Evolutionary conservation across 2,329 filamentous ascomycete species (phyloP), one percentile per base, ranked within the genome.

Genomic region (Bipolaris sorokiniana): DNA sequence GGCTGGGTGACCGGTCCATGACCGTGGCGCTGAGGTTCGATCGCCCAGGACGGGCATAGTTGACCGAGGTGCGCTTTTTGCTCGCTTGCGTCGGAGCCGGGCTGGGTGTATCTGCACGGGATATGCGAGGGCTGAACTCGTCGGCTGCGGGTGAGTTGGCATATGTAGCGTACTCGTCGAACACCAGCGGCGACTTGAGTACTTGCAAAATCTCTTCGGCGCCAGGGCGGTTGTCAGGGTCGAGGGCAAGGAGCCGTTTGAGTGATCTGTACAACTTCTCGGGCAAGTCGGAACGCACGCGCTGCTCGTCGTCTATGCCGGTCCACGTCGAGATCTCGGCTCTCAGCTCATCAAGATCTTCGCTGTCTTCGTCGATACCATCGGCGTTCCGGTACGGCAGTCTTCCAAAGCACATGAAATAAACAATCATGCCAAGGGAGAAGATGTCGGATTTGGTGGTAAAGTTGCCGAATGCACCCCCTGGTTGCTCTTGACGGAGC

Each of bases 361-460:
- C 95, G 53, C 92, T 88, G 71, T 98, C 94, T 75, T 98, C 94
- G 58, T 97, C 87, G 20, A 96, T 83, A 3, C 89, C 84, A 71
- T 98, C 94, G 50, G 93, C 91, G 66, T 89, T 90, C 22, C 79
- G 82, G 72, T 98, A 99, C 0, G 95, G 95, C 10, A 99, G 83
- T 45, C 89, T 85, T 1, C 90, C 91, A 73, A 99, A 99, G 74
- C 95, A 99, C 83, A 99, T 90, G 72, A 99, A 99, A 76, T 98
- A 96, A 3, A 99, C 83, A 54, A 98, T 98, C 94, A 99, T 97
- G 47, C 95, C 95, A 0, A 99, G 81, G 1, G 93, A 97, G 76
- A 99, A 99, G n/a, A 99, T 90, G 71, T 99, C 95, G 0, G 93
- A 97, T 72, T 98, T 99, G 23, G 91, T 93, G 0, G 92, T 97